Evolutionary conservation across 2,329 filamentous ascomycete genomes (phyloP).

Genomic region (Phialophora macrospora): DNA sequence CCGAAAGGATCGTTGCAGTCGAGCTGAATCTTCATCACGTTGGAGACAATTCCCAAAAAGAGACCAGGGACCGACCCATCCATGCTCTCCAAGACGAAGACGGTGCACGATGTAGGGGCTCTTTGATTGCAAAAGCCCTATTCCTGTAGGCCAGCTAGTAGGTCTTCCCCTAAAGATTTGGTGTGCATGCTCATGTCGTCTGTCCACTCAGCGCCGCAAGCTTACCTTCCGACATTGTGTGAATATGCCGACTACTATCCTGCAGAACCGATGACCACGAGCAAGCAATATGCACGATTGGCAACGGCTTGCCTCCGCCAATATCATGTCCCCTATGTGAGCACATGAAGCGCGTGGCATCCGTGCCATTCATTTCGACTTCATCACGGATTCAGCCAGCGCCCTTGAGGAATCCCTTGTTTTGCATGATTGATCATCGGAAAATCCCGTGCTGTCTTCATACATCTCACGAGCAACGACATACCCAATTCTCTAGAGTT

Average conservation of each 20-base stretch:
- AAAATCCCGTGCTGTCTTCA: no score
- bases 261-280: neutral
- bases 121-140: neutral
- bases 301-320: neutral
- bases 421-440: no score
- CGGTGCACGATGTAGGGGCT: neutral
- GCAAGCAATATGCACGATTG: neutral
- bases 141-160: neutral
- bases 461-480: no score
- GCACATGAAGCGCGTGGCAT: neutral
- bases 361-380: neutral
- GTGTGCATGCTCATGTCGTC: neutral
- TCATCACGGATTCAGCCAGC: neutral
- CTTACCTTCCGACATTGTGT: neutral
- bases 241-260: neutral
- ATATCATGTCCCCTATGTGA: neutral
- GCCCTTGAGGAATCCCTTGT: no score
- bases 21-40: constrained; percentile 19
- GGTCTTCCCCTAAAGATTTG: neutral
- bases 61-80: neutral
- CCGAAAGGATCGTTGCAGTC: constrained; percentile 12
- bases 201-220: neutral
- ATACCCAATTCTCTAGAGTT: no score
- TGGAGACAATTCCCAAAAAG: constrained; percentile 7
- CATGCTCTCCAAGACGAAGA: neutral